Percentiles rank a stretch among this genome's conserved stretches.
Conservation (phyloP, 495 filamentous ascomycete genomes). For the Evansstolkia leycettana region DNA sequence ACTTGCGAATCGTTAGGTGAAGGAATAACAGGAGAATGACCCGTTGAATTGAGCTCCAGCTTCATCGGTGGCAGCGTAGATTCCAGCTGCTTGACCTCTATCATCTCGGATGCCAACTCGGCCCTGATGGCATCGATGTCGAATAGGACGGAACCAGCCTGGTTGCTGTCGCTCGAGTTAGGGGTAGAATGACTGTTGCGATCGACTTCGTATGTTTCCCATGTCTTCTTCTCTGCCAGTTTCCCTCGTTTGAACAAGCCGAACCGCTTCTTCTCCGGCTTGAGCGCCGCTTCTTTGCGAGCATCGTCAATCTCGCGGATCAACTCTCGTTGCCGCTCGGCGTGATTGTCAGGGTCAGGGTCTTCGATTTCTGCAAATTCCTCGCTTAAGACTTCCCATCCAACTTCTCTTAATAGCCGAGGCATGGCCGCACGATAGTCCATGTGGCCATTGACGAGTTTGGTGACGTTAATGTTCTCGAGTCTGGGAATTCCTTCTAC, state of each 20-base stretch:
- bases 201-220: slow-evolving; percentile 81
- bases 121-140: slow-evolving; percentile 90
- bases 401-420: slow-evolving; percentile 66
- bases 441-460: slow-evolving; percentile 89
- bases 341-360: slow-evolving; percentile 88
- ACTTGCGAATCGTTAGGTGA: slow-evolving; percentile 12
- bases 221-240: slow-evolving; percentile 68
- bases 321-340: slow-evolving; percentile 76
- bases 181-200: slow-evolving; percentile 10
- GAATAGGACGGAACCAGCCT: slow-evolving; percentile 56
- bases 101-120: slow-evolving; percentile 64
- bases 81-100: slow-evolving; percentile 71
- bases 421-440: slow-evolving; percentile 90
- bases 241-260: slow-evolving; percentile 71
- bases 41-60: slow-evolving; percentile 41
- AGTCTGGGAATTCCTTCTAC: slow-evolving; percentile 67
- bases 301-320: slow-evolving; percentile 96
- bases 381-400: slow-evolving; percentile 81
- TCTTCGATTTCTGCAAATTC: slow-evolving; percentile 98
- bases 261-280: slow-evolving; percentile 60
- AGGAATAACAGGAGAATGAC: slow-evolving; percentile 12
- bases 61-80: slow-evolving; percentile 86
- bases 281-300: slow-evolving; percentile 67
- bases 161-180: slow-evolving; percentile 16
- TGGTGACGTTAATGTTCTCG: slow-evolving; percentile 84